Percentiles rank a stretch among this genome's conserved stretches.
These are phyloP conservation scores for Saccharomycopsis crataegensis DNA, from an alignment of 1,139 yeast species.

Conservation along the genomic window DNA sequence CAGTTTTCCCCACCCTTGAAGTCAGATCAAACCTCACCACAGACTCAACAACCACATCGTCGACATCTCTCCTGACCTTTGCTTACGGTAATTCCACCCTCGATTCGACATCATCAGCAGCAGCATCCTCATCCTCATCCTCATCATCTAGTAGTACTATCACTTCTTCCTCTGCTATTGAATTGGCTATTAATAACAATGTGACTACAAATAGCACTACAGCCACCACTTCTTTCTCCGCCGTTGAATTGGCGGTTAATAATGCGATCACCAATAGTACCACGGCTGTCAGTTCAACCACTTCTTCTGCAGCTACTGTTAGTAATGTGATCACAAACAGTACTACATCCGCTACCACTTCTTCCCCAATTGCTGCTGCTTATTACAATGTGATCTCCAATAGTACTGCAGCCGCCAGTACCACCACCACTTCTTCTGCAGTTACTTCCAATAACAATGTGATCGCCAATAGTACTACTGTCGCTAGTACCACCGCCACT, in stretches of 20 bases:
- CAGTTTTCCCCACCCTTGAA: too few relatives aligned
- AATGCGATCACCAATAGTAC: neutral
- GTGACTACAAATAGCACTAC: neutral
- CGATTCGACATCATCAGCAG: too few relatives aligned
- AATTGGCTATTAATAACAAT: neutral
- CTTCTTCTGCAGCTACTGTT: neutral
- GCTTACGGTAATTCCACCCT: too few relatives aligned
- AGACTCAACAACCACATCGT: too few relatives aligned
- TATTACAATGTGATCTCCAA: constrained; percentile 29
- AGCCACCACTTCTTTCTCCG: constrained; percentile 17
- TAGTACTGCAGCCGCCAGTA: constrained; percentile 19
- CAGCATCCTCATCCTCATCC: too few relatives aligned
- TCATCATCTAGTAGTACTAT: constrained; percentile 2
- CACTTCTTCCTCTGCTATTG: constrained; percentile 18
- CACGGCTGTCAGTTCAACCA: constrained; percentile 19
- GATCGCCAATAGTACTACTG: constrained; percentile 3
- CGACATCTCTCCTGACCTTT: too few relatives aligned
- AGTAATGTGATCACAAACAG: constrained; percentile 23
- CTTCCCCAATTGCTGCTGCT: constrained; percentile 22
- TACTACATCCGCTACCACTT: constrained; percentile 31
- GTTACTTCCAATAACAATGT: neutral
- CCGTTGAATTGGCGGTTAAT: neutral
- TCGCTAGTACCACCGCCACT: constrained; percentile 1
- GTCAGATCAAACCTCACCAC: too few relatives aligned
- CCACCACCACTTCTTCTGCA: constrained; percentile 3